Evolutionary conservation across 23 red algal genomes (phyloP).

Genomic region (Gracilaria vermiculophylla): DNA sequence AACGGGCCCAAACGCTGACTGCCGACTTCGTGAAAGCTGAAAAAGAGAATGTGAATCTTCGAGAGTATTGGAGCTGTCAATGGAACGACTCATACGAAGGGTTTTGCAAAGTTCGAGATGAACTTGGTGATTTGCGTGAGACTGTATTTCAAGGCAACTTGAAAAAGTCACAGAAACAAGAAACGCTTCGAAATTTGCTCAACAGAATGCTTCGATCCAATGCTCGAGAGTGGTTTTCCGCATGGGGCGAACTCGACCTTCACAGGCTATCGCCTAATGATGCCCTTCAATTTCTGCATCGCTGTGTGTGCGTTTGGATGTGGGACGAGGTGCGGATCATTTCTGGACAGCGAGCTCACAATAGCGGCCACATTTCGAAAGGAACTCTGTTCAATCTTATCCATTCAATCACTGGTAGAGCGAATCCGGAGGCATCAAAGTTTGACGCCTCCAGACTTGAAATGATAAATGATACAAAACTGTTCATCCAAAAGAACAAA

Average conservation of each 20-base stretch:
- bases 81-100: conserved; percentile 1
- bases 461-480: not conserved
- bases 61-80: not conserved
- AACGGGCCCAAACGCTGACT: not conserved
- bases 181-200: not conserved
- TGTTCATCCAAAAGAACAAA: not conserved
- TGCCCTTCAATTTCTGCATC: not conserved
- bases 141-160: not conserved
- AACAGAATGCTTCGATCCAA: conserved; percentile 10
- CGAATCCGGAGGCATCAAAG: not conserved
- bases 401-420: not conserved
- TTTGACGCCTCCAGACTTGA: not conserved
- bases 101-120: not conserved
- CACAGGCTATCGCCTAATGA: conserved; percentile 1
- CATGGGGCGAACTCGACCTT: conserved; percentile 12
- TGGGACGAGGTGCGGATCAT: conserved; percentile 15
- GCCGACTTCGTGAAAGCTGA: not conserved
- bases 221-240: not conserved
- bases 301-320: not conserved
- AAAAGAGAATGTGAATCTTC: not conserved
- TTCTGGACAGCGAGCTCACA: not conserved
- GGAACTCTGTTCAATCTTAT: conserved; percentile 1
- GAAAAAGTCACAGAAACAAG: not conserved
- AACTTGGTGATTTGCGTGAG: not conserved
- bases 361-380: not conserved